These are phyloP conservation scores for Parastagonospora avenae DNA, from an alignment of 2,329 filamentous ascomycete genomes.

Conservation along the genomic window DNA sequence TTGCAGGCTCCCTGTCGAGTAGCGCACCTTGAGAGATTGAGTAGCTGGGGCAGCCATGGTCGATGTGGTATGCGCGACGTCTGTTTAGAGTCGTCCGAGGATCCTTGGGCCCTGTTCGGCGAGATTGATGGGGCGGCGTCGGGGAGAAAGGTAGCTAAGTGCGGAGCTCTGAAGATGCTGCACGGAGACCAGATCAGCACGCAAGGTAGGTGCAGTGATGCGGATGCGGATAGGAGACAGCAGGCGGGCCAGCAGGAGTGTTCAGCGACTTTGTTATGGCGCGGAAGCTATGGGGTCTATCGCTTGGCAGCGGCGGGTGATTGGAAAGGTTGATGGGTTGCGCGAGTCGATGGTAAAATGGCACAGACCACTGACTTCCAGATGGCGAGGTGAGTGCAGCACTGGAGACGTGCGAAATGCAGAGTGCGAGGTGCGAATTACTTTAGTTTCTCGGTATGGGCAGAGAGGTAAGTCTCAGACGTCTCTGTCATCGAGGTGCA, in stretches of 20 bases:
- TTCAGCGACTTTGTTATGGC: conserved; percentile 19
- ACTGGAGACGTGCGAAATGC: no score
- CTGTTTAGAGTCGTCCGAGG: conserved; percentile 28
- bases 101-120: conserved; percentile 27
- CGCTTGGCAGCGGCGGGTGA: conserved; percentile 42
- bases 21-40: conserved; percentile 83
- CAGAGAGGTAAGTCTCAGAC: neutral
- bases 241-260: conserved; percentile 24
- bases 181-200: conserved; percentile 6
- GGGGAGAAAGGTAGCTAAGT: conserved; percentile 17
- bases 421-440: no score
- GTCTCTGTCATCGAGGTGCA: conserved; percentile 2
- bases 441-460: no score
- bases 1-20: neutral
- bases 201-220: conserved; percentile 10
- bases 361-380: no score
- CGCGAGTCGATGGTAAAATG: conserved; percentile 17
- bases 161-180: conserved; percentile 12
- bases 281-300: conserved; percentile 40
- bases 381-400: no score
- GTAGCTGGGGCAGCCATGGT: conserved; percentile 80
- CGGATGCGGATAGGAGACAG: conserved; percentile 2
- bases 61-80: conserved; percentile 24
- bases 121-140: conserved; percentile 23
- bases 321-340: conserved; percentile 23